Evolutionary conservation across 257 asterid species (phyloP), one percentile per base, ranked within the genome.

Genomic region (Scutellaria galericulata): DNA sequence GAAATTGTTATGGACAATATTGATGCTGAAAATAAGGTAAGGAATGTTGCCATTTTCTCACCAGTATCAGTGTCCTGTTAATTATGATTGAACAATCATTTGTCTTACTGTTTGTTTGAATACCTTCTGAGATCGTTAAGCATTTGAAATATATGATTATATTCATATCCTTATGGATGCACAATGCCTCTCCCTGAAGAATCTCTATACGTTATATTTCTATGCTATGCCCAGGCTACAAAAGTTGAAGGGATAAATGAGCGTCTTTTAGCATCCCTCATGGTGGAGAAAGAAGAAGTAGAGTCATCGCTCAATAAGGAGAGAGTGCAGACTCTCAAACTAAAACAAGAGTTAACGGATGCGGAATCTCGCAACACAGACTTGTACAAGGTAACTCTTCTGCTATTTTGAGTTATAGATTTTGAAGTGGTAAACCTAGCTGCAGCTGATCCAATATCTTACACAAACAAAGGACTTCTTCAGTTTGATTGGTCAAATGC

Each of bases 261-360:
- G 50, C 81, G 62, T 24, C 83, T 84, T 75, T 11, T 92, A 71
- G 85, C 83, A 64, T 74, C 89, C 53, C 84, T 87, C 67, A 85
- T 86, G 79, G 84, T 88, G 59, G 92, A 87, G 74, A 88, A 87
- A 83, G 91, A 88, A 66, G 95, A 89, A 77, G 27, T 90, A 62
- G 97, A 90, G 76, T 83, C 85, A 5, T 83, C 96, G 6, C 88
- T 95, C 52, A 79, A 81, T 76, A 86, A 80, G 85, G 99, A 95
- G 87, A 92, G 83, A 81, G 66, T 76, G 79, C 91, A 81, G 78
- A 77, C 88, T 10, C 67, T 77, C 68, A 86, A 88, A 77, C 86
- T 92, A 73, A 92, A 85, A 82, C 88, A 86, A 75, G 97, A 95
- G 68, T 70, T 90, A 65, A 72, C 78, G 12, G 95, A 91, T 54